Conservation (phyloP, 306 rosid species). For the Dryas alaskensis region DNA sequence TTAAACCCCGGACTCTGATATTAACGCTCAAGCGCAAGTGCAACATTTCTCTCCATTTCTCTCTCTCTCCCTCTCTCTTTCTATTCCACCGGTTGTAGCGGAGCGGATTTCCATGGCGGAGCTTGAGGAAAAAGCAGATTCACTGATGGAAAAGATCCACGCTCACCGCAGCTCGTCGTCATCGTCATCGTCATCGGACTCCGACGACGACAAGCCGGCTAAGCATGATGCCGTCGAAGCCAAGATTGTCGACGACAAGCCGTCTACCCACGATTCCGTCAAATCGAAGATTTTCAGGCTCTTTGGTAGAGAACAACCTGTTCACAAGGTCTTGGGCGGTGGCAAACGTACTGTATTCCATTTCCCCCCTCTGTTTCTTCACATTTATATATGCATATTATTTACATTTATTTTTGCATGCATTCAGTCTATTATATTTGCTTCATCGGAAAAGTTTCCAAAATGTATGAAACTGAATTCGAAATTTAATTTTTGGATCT, state of each 20-base stretch:
- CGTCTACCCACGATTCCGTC: constrained; percentile 18
- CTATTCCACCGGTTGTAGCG: background rate
- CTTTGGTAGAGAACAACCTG: constrained; percentile 77
- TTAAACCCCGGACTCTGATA: background rate
- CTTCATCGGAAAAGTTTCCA: constrained; percentile 21
- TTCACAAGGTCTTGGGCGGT: constrained; percentile 75
- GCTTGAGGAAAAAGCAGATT: constrained; percentile 30
- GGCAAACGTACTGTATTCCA: constrained; percentile 51
- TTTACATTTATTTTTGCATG: background rate
- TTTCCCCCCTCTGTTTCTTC: background rate
- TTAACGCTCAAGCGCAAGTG: background rate
- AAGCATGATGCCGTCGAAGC: constrained; percentile 12
- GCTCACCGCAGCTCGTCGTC: constrained; percentile 39
- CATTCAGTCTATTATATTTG: background rate
- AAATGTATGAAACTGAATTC: background rate
- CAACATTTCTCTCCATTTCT: background rate
- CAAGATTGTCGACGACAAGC: constrained; percentile 28
- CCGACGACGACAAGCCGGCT: constrained; percentile 8
- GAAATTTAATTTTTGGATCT: constrained; percentile 6
- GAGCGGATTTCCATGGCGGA: constrained; percentile 34
- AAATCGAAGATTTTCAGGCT: constrained; percentile 54
- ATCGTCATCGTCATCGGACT: constrained; percentile 44
- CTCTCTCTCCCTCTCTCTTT: constrained; percentile 7
- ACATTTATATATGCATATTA: background rate
- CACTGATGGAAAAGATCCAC: constrained; percentile 41